phyloP scores from a whole-genome alignment of 2,329 filamentous ascomycete genomes.

The Nakataea oryzae region DNA sequence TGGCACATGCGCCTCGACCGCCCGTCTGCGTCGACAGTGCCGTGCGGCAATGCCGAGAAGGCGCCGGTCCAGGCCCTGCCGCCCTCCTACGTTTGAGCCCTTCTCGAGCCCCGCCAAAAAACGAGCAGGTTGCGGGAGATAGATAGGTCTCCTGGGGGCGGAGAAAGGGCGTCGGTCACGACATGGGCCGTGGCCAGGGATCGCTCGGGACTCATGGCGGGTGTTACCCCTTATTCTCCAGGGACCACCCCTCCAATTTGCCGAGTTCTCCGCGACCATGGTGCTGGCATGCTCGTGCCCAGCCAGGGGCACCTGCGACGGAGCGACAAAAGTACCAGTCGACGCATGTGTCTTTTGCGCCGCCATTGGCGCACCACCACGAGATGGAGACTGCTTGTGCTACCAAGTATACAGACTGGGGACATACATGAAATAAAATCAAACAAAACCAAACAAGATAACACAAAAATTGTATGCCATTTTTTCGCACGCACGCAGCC shows the following conservation, averaged over 20 bases:
- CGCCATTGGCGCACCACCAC: too few relatives aligned
- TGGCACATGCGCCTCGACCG: neutral
- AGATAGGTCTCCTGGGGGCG: neutral
- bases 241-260: neutral
- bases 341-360: too few relatives aligned
- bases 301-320: too few relatives aligned
- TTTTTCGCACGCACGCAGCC: too few relatives aligned
- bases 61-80: neutral
- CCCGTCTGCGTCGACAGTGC: neutral
- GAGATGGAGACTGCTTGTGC: too few relatives aligned
- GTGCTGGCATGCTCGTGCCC: neutral
- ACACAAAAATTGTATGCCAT: too few relatives aligned
- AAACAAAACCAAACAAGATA: too few relatives aligned
- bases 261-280: neutral
- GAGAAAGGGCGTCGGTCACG: neutral
- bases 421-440: too few relatives aligned
- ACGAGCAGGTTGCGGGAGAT: neutral
- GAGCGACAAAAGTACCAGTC: too few relatives aligned
- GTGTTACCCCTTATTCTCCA: neutral
- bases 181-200: neutral
- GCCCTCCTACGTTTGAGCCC: neutral
- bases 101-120: neutral
- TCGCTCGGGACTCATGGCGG: neutral
- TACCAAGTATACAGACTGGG: too few relatives aligned
- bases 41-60: neutral